phyloP scores from a whole-genome alignment of 1,139 yeast species.

The Yamadazyma jaroonii region DNA sequence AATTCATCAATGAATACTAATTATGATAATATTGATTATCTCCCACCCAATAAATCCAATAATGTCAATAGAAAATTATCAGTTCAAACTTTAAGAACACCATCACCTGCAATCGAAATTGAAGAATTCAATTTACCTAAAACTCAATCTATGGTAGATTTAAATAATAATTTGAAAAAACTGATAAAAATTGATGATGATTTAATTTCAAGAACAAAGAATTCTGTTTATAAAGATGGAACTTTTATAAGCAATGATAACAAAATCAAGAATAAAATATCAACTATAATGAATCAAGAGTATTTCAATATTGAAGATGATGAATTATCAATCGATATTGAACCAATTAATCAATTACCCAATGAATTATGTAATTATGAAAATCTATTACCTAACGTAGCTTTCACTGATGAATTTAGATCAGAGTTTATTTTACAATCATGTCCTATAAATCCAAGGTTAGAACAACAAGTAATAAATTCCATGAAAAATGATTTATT shows the following conservation, averaged over 20 bases:
- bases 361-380: conserved; percentile 17
- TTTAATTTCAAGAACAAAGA: conserved; percentile 12
- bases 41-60: conserved; percentile 9
- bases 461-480: conserved; percentile 49
- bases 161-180: conserved; percentile 14
- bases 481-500: conserved; percentile 58
- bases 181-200: conserved; percentile 10
- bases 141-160: conserved; percentile 40
- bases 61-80: conserved; percentile 25
- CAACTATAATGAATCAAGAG: conserved; percentile 24
- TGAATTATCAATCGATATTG: conserved; percentile 16
- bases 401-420: conserved; percentile 50
- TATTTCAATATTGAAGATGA: conserved; percentile 2
- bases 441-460: conserved; percentile 48
- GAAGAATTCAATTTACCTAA: conserved; percentile 38
- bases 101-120: conserved; percentile 46
- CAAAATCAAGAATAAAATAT: conserved; percentile 26
- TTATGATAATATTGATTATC: conserved; percentile 14
- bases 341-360: conserved; percentile 4
- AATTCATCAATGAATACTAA: conserved; percentile 11
- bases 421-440: conserved; percentile 52
- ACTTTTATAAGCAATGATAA: conserved; percentile 12
- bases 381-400: conserved; percentile 40
- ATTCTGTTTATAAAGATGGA: conserved; percentile 8
- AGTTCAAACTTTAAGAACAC: conserved; percentile 36